phyloP scores from a whole-genome alignment of 2,329 filamentous ascomycete genomes.

The Hymenoscyphus salicellus region DNA sequence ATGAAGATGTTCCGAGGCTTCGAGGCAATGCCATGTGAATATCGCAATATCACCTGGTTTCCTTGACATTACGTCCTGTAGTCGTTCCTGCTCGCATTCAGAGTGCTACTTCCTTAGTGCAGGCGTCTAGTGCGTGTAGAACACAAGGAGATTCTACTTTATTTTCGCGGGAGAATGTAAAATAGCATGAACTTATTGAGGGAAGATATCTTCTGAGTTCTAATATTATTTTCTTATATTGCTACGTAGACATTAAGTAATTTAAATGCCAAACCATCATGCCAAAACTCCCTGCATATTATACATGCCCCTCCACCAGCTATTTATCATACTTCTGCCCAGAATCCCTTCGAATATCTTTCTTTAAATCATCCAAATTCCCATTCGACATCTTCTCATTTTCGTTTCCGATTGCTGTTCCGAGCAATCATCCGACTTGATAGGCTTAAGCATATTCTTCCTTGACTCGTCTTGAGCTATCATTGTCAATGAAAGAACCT shows the following conservation, averaged over 20 bases:
- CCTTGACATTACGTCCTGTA: no score
- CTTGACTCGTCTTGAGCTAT: slow-evolving; percentile 62
- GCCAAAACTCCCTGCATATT: background rate
- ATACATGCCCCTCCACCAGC: background rate
- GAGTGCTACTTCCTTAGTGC: no score
- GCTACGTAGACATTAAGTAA: slow-evolving; percentile 8
- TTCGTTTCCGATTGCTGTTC: slow-evolving; percentile 7
- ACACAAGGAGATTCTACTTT: no score
- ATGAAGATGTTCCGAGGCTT: no score
- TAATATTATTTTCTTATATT: background rate
- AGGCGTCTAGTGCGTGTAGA: no score
- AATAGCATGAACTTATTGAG: no score
- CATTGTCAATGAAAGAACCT: slow-evolving; percentile 48
- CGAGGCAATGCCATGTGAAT: no score
- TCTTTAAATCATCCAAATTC: background rate
- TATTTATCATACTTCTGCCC: background rate
- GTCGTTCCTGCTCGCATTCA: no score
- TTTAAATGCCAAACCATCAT: background rate
- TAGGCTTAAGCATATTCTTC: slow-evolving; percentile 54
- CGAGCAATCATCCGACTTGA: slow-evolving; percentile 16
- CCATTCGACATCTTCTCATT: background rate
- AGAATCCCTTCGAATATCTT: background rate
- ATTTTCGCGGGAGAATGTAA: no score
- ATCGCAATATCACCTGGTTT: no score
- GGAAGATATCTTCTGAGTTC: background rate